These are phyloP conservation scores for Tolypocladium capitatum DNA, from an alignment of 2,329 filamentous ascomycete species.

Conservation along the genomic window DNA sequence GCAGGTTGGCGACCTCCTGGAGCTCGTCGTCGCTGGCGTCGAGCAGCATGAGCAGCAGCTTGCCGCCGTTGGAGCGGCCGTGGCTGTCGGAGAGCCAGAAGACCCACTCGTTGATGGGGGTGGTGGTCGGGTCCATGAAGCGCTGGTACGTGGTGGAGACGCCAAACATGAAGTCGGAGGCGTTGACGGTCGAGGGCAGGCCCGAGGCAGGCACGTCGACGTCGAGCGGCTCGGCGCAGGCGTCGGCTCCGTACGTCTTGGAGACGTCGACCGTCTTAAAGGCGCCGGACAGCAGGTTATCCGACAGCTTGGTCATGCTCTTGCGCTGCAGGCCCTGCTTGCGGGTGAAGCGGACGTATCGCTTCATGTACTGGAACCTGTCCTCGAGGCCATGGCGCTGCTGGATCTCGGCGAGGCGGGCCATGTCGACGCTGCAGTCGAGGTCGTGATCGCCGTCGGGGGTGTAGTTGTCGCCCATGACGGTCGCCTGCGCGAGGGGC, in stretches of 20 bases:
- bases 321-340: constrained; percentile 33
- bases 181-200: constrained; percentile 35
- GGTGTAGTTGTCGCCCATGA: constrained; percentile 5
- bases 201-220: constrained; percentile 37
- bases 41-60: constrained; percentile 39
- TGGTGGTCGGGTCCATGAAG: constrained; percentile 36
- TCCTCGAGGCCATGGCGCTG: constrained; percentile 33
- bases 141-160: constrained; percentile 45
- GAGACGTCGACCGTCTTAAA: constrained; percentile 35
- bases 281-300: constrained; percentile 32
- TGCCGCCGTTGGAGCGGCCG: constrained; percentile 42
- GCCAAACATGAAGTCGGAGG: constrained; percentile 45
- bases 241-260: constrained; percentile 21
- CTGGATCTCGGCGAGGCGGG: constrained; percentile 30
- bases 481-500: constrained; percentile 6
- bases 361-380: constrained; percentile 41
- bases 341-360: constrained; percentile 39
- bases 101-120: constrained; percentile 43
- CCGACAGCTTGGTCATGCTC: constrained; percentile 35
- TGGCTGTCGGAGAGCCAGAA: constrained; percentile 46
- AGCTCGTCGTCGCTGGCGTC: constrained; percentile 39
- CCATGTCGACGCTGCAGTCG: constrained; percentile 36
- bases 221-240: constrained; percentile 35
- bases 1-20: constrained; percentile 30
- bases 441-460: constrained; percentile 19